phyloP scores from a whole-genome alignment of 2,329 filamentous ascomycete species.

The Colletotrichum brevisporum region DNA sequence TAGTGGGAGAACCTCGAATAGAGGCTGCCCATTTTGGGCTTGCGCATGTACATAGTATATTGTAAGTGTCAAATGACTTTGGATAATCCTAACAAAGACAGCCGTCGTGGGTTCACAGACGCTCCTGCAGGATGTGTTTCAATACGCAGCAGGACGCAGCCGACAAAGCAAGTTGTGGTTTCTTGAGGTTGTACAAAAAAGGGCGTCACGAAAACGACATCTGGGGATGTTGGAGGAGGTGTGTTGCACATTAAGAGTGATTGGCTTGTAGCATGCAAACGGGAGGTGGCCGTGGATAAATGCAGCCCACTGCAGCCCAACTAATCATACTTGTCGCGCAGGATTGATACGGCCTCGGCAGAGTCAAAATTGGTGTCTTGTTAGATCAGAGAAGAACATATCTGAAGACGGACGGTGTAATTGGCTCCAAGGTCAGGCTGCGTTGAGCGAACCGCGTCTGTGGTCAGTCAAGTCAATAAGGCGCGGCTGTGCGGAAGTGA shows the following conservation, averaged over 20 bases:
- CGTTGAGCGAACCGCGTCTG: neutral
- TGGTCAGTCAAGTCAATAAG: too few species aligned
- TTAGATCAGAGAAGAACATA: neutral
- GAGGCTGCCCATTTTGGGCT: conserved; percentile 2
- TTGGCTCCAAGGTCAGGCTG: neutral
- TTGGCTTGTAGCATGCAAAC: conserved; percentile 8
- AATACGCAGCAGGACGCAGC: conserved; percentile 6
- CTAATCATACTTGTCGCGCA: neutral
- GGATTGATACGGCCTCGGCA: neutral
- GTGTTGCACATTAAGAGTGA: neutral
- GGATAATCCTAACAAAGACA: neutral
- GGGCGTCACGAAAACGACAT: neutral
- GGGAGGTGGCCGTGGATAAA: conserved; percentile 6
- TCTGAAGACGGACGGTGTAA: neutral
- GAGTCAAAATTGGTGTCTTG: neutral
- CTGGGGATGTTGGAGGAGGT: neutral
- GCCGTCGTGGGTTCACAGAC: neutral
- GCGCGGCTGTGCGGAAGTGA: conserved; percentile 10
- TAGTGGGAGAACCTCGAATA: neutral
- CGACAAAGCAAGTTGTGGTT: conserved; percentile 1
- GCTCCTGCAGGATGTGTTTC: neutral
- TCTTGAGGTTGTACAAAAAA: conserved; percentile 12
- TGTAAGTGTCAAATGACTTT: neutral
- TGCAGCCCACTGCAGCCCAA: neutral
- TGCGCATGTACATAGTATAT: neutral